phyloP scores from a whole-genome alignment of 768 basidiomycete genomes.

The Hericium erinaceus region DNA sequence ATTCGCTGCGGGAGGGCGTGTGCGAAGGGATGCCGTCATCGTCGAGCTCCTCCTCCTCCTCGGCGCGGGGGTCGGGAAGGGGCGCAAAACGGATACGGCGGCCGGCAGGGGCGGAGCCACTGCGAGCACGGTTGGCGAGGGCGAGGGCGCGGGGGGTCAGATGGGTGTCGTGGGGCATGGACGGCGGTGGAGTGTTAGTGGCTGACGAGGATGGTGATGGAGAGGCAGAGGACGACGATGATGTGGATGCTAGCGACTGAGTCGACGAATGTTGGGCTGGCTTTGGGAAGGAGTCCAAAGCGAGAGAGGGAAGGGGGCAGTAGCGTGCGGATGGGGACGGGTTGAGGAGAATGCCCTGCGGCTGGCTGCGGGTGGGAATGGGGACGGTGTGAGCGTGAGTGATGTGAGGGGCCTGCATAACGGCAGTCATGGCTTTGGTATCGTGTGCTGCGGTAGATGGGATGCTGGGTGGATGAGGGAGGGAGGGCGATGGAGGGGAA shows the following conservation, averaged over 20 bases:
- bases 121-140: conserved; percentile 10
- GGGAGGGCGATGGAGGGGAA: not conserved
- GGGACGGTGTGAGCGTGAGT: not conserved
- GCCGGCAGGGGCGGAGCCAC: not conserved
- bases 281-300: not conserved
- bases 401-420: not conserved
- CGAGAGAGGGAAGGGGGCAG: not conserved
- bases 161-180: conserved; percentile 31
- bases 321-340: not conserved
- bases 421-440: not conserved
- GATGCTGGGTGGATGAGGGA: conserved; percentile 24
- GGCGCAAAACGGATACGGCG: not conserved
- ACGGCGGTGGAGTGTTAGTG: not conserved
- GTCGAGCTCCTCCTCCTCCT: not conserved
- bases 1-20: not conserved
- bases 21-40: not conserved
- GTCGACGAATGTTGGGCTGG: not conserved
- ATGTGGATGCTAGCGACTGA: not conserved
- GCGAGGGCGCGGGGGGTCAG: conserved; percentile 31
- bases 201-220: not conserved
- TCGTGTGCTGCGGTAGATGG: conserved; percentile 40
- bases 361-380: not conserved
- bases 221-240: not conserved
- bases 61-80: not conserved
- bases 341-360: not conserved